Evolutionary conservation across 83 land plant species (phyloP).

Genomic region (Picea abies): DNA sequence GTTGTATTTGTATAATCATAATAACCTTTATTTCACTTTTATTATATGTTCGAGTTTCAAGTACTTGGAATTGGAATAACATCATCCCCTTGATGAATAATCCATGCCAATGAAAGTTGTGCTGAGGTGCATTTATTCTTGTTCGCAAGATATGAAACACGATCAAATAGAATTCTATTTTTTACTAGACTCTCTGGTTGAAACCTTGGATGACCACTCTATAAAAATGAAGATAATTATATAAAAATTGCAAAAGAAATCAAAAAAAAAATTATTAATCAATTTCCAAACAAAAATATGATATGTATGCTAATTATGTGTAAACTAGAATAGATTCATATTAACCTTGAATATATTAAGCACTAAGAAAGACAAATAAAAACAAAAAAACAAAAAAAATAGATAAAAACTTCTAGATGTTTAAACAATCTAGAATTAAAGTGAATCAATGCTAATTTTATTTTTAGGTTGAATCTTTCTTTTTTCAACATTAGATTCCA

Average conservation of each 20-base stretch:
- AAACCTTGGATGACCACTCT: constrained; percentile 48
- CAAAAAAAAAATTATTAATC: too few species aligned
- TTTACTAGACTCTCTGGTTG: constrained; percentile 45
- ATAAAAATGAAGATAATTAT: constrained; percentile 9
- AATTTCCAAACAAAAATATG: too few species aligned
- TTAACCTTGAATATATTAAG: too few species aligned
- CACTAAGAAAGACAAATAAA: too few species aligned
- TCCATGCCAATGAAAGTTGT: constrained; percentile 69
- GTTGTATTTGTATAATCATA: neutral
- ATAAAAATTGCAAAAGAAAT: neutral
- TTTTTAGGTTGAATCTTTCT: too few species aligned
- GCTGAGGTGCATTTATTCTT: constrained; percentile 57
- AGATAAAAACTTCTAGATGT: too few species aligned
- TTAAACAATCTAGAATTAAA: too few species aligned
- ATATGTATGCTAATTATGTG: too few species aligned
- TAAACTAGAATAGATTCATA: too few species aligned
- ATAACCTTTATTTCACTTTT: neutral
- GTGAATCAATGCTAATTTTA: too few species aligned
- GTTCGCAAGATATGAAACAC: constrained; percentile 34
- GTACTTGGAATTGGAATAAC: constrained; percentile 68
- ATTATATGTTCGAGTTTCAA: neutral
- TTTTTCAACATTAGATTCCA: too few species aligned
- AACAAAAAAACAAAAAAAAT: too few species aligned
- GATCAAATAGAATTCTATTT: constrained; percentile 47
- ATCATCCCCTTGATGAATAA: constrained; percentile 57